Percentiles rank a stretch among this genome's conserved stretches.
These are phyloP conservation scores for Cyclotella sp. DNA, from an alignment of 108 stramenopile species.

Conservation along the genomic window DNA sequence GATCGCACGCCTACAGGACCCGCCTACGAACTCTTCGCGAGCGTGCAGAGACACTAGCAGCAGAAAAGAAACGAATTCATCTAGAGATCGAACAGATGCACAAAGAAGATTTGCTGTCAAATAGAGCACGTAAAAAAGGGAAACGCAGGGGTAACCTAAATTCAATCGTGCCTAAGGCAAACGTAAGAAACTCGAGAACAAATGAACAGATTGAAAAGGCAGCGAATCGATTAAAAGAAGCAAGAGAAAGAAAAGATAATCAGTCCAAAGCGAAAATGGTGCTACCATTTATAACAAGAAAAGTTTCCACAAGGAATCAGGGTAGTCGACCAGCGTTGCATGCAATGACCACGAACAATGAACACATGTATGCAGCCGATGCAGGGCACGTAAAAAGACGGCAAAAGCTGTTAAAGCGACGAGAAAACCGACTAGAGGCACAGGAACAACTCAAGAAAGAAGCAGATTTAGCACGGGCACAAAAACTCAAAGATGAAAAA, in stretches of 20 bases:
- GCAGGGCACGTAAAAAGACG: not conserved
- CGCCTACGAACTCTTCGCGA: not conserved
- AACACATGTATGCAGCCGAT: not conserved
- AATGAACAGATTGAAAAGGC: constrained; percentile 27
- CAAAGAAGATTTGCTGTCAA: constrained; percentile 20
- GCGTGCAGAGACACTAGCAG: constrained; percentile 8
- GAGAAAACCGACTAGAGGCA: constrained; percentile 21
- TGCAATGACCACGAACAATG: constrained; percentile 2
- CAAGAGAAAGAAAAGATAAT: constrained; percentile 9
- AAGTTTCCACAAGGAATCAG: not conserved
- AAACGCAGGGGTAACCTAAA: not conserved
- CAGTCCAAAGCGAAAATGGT: constrained; percentile 11
- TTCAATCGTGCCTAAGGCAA: not conserved
- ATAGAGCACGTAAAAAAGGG: not conserved
- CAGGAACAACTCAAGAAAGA: constrained; percentile 10
- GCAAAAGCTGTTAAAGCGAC: constrained; percentile 5
- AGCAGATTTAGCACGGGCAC: not conserved
- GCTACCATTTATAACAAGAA: constrained; percentile 14
- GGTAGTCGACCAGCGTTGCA: constrained; percentile 1
- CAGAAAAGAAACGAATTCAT: constrained; percentile 10
- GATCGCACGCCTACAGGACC: constrained; percentile 8
- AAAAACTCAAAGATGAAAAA: not conserved
- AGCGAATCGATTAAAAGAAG: constrained; percentile 16
- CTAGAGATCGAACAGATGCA: constrained; percentile 11
- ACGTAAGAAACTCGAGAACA: not conserved